These are phyloP conservation scores for Teratosphaeria viscida DNA, from an alignment of 2,329 filamentous ascomycete genomes.

Conservation along the genomic window DNA sequence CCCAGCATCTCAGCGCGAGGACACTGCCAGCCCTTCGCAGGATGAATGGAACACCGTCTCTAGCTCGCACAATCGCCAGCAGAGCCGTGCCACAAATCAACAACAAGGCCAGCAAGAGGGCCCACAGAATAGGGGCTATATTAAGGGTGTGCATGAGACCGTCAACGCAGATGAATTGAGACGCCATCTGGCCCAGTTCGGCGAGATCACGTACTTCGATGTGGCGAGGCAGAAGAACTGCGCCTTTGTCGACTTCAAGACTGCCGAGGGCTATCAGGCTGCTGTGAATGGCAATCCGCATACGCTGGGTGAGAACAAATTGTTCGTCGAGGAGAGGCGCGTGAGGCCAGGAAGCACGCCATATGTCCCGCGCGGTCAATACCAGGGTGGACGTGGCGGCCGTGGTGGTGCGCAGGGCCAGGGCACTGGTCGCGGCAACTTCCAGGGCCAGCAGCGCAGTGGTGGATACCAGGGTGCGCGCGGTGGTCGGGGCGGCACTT, in stretches of 20 bases:
- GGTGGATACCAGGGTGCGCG: constrained; percentile 52
- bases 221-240: constrained; percentile 76
- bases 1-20: constrained; percentile 25
- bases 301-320: constrained; percentile 67
- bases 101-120: constrained; percentile 51
- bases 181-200: constrained; percentile 58
- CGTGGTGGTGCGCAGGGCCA: constrained; percentile 38
- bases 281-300: constrained; percentile 80
- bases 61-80: constrained; percentile 67
- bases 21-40: constrained; percentile 39
- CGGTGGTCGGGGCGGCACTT: constrained; percentile 29
- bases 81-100: constrained; percentile 49
- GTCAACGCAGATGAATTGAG: constrained; percentile 66
- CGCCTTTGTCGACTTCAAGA: constrained; percentile 90
- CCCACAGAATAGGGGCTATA: constrained; percentile 73
- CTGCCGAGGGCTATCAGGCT: constrained; percentile 67
- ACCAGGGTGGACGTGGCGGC: constrained; percentile 29
- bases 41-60: constrained; percentile 86
- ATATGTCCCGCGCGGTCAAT: constrained; percentile 28
- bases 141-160: constrained; percentile 91
- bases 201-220: constrained; percentile 54
- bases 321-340: constrained; percentile 82
- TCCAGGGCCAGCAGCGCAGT: constrained; percentile 30
- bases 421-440: constrained; percentile 61
- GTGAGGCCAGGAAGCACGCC: constrained; percentile 36